Percentiles rank a stretch among this genome's conserved stretches.
Conservation (phyloP, 495 filamentous ascomycete genomes). For the Oidiodendron maius region DNA sequence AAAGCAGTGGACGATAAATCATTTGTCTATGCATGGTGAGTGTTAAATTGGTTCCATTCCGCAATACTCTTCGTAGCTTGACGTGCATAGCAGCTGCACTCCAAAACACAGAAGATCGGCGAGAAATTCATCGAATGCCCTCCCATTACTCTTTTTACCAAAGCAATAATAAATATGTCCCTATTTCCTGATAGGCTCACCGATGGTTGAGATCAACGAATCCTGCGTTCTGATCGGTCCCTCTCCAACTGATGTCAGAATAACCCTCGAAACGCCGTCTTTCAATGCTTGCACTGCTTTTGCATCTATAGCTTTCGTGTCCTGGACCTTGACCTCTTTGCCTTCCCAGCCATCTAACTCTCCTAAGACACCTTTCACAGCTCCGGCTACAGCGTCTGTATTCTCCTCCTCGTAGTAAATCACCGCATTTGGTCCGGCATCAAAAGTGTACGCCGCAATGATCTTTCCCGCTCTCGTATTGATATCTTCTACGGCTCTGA, state of each 20-base stretch:
- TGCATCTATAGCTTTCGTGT: constrained; percentile 47
- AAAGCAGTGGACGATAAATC: too few species aligned
- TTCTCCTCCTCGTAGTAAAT: constrained; percentile 87
- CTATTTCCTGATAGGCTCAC: constrained; percentile 27
- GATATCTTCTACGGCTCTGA: constrained; percentile 81
- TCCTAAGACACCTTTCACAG: constrained; percentile 52
- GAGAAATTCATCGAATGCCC: too few species aligned
- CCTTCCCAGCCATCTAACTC: constrained; percentile 59
- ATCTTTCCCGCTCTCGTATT: constrained; percentile 67
- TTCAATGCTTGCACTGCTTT: constrained; percentile 54
- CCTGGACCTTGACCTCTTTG: constrained; percentile 35
- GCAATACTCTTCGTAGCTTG: too few species aligned
- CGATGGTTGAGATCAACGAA: constrained; percentile 67
- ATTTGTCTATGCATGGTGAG: too few species aligned
- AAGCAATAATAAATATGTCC: neutral
- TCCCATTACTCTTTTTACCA: too few species aligned
- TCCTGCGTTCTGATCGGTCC: constrained; percentile 76
- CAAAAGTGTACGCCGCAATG: constrained; percentile 92
- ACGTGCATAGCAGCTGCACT: too few species aligned
- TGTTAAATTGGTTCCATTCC: too few species aligned
- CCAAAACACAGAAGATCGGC: too few species aligned
- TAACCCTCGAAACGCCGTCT: constrained; percentile 79
- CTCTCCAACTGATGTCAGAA: constrained; percentile 86
- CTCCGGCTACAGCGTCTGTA: constrained; percentile 61
- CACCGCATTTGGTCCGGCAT: constrained; percentile 94